Percentiles rank a stretch among this genome's conserved stretches.
Conservation (phyloP, 768 basidiomycete species). For the Lactarius psammicola region DNA sequence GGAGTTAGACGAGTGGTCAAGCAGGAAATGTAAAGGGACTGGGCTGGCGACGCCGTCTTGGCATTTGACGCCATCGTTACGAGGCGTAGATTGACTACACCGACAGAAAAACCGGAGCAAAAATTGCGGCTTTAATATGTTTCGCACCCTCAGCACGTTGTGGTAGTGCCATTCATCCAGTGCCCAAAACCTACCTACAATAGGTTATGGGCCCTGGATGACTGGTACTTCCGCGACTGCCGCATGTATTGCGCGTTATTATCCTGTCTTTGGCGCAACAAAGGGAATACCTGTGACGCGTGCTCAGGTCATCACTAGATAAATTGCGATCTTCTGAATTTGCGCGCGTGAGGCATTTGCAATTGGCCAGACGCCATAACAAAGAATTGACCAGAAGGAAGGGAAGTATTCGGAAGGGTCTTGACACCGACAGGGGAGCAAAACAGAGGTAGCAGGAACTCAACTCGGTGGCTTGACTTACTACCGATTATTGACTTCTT, state of each 20-base stretch:
- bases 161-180: background rate
- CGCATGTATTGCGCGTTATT: background rate
- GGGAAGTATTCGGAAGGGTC: background rate
- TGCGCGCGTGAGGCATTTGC: too few relatives aligned
- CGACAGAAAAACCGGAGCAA: background rate
- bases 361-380: background rate
- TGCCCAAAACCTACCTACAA: background rate
- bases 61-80: background rate
- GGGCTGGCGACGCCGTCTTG: background rate
- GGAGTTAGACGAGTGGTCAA: background rate
- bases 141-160: background rate
- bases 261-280: background rate
- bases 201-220: constrained; percentile 3
- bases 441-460: background rate
- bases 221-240: background rate
- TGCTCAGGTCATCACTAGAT: background rate
- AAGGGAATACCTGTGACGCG: background rate
- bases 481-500: too few relatives aligned
- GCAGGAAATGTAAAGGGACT: background rate
- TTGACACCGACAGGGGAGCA: background rate
- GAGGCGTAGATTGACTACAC: background rate
- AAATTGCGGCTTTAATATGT: background rate
- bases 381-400: background rate
- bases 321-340: too few relatives aligned
- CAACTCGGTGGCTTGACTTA: background rate